Conservation (phyloP, 2,329 filamentous ascomycete species). For the Phyllachora maydis region DNA sequence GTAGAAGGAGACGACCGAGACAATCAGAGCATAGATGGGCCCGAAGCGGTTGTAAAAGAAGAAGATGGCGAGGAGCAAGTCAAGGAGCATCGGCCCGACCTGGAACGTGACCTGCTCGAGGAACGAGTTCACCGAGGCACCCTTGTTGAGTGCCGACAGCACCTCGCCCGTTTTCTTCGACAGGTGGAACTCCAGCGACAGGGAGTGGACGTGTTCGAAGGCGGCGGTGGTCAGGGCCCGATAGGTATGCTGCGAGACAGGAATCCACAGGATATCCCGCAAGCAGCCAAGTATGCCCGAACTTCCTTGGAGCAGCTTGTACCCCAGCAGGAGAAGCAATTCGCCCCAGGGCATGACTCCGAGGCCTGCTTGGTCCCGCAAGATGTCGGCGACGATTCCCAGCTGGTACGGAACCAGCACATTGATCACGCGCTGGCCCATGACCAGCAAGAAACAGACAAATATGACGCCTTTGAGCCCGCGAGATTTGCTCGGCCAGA, state of each 20-base stretch:
- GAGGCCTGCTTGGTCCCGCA: conserved; percentile 27
- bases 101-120: conserved; percentile 93
- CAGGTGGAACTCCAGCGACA: conserved; percentile 91
- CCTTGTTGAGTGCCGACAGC: conserved; percentile 86
- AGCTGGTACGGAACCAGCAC: conserved; percentile 69
- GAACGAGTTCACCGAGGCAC: conserved; percentile 88
- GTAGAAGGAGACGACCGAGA: conserved; percentile 79
- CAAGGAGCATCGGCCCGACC: conserved; percentile 84
- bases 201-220: conserved; percentile 89
- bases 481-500: conserved; percentile 72
- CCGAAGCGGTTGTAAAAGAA: conserved; percentile 68
- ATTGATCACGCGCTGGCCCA: conserved; percentile 69
- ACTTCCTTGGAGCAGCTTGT: conserved; percentile 67
- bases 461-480: conserved; percentile 61
- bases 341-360: conserved; percentile 45
- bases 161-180: conserved; percentile 95
- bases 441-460: conserved; percentile 61
- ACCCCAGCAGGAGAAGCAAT: conserved; percentile 58
- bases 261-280: conserved; percentile 80
- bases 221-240: conserved; percentile 82
- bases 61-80: conserved; percentile 66
- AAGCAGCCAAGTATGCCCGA: conserved; percentile 73
- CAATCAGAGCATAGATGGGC: conserved; percentile 74
- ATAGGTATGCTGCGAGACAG: conserved; percentile 92
- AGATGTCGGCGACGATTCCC: conserved; percentile 55